Evolutionary conservation across 192 early-diverging fungal species (phyloP).

Genomic region (Paraglomus brasilianum): DNA sequence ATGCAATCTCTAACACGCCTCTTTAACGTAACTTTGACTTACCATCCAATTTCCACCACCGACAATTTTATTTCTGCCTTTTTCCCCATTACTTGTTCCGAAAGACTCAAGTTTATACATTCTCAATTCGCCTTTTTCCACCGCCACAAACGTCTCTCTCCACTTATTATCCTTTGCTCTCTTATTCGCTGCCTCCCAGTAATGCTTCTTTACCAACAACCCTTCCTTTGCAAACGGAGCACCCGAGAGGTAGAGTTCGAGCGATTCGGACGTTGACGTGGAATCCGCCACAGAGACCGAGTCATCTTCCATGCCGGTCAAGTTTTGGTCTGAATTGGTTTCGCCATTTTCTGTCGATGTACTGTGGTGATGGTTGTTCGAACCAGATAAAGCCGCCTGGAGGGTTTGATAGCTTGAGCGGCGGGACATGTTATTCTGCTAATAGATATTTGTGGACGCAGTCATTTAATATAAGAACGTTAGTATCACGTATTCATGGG

Average conservation of each 20-base stretch:
- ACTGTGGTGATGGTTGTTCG: too few species aligned
- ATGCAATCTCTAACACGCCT: too few species aligned
- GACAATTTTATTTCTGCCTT: neutral
- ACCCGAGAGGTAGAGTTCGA: conserved; percentile 19
- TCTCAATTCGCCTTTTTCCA: conserved; percentile 73
- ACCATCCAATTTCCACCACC: conserved; percentile 36
- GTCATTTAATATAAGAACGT: too few species aligned
- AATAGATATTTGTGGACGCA: too few species aligned
- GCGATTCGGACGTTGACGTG: conserved; percentile 19
- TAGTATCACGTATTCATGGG: too few species aligned
- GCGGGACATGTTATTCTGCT: too few species aligned
- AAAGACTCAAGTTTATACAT: conserved; percentile 74
- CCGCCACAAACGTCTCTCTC: conserved; percentile 75
- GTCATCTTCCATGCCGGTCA: conserved; percentile 13
- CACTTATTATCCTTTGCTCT: conserved; percentile 85
- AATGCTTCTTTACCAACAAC: conserved; percentile 85
- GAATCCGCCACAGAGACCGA: conserved; percentile 7
- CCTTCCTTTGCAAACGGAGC: conserved; percentile 61
- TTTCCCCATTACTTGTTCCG: neutral
- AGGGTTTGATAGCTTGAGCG: too few species aligned
- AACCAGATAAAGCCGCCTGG: too few species aligned
- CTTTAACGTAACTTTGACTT: conserved; percentile 44
- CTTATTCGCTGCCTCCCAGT: conserved; percentile 70
- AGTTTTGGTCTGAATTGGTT: neutral
- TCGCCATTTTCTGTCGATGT: too few species aligned